These are phyloP conservation scores for Keithomyces neogunnii DNA, from an alignment of 2,329 filamentous ascomycete genomes.

Conservation along the genomic window DNA sequence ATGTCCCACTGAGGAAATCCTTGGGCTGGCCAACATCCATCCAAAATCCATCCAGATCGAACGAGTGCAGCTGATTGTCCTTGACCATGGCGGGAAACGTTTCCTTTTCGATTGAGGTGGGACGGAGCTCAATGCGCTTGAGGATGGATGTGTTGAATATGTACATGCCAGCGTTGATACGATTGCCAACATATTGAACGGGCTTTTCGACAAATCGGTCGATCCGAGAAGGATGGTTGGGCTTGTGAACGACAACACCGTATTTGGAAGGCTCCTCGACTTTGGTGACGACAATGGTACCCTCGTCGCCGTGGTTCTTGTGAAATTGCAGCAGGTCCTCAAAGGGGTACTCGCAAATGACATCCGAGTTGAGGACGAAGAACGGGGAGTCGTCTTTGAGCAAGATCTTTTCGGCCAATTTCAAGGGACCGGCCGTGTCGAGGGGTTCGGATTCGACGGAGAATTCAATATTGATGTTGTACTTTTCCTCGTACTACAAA, in stretches of 20 bases:
- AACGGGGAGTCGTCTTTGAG: constrained; percentile 91
- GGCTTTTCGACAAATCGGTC: constrained; percentile 99
- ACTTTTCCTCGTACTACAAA: constrained; percentile 73
- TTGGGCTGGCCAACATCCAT: constrained; percentile 99
- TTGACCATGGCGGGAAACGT: constrained; percentile 91
- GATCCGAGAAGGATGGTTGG: constrained; percentile 80
- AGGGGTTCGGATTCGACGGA: constrained; percentile 94
- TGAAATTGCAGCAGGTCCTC: constrained; percentile 84
- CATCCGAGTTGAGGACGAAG: constrained; percentile 96
- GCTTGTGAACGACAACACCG: constrained; percentile 96
- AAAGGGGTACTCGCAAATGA: constrained; percentile 98
- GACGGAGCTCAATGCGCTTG: constrained; percentile 85
- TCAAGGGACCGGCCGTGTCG: constrained; percentile 89
- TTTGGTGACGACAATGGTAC: constrained; percentile 97
- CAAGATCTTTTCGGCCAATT: constrained; percentile 86
- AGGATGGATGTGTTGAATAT: constrained; percentile 92
- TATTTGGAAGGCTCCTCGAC: constrained; percentile 99
- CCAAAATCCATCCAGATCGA: constrained; percentile 96
- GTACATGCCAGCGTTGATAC: constrained; percentile 98
- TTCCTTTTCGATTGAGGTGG: constrained; percentile 97
- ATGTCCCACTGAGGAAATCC: constrained; percentile 94
- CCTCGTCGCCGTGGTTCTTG: constrained; percentile 86
- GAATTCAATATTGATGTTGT: constrained; percentile 93
- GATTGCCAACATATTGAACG: constrained; percentile 96
- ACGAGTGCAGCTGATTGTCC: constrained; percentile 88